Percentiles rank a stretch among this genome's conserved stretches.
phyloP scores from a whole-genome alignment of 2,329 filamentous ascomycete species.

The Botryosphaeria dothidea region DNA sequence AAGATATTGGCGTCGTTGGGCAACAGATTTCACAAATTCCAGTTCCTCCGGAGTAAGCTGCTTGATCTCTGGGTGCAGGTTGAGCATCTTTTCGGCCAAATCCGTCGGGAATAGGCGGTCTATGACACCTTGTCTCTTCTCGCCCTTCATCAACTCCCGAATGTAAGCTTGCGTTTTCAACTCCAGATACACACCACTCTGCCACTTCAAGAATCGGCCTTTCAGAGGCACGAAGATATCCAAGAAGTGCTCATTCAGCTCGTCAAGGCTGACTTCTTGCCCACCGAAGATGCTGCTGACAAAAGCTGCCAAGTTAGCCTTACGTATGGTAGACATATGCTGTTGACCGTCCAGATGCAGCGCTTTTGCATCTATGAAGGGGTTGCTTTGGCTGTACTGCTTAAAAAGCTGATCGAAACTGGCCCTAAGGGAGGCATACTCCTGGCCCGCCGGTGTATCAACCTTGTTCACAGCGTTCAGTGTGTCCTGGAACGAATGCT shows the following conservation, averaged over 20 bases:
- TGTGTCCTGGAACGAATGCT: conserved; percentile 58
- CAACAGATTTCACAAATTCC: conserved; percentile 47
- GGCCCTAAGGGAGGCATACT: conserved; percentile 62
- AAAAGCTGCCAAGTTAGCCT: conserved; percentile 66
- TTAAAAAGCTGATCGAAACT: conserved; percentile 63
- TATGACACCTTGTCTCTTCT: conserved; percentile 55
- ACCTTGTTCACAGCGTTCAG: conserved; percentile 58
- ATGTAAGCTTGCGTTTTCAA: conserved; percentile 69
- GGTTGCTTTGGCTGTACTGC: conserved; percentile 58
- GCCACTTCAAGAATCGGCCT: conserved; percentile 58
- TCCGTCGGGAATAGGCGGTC: conserved; percentile 61
- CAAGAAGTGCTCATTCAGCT: conserved; percentile 64
- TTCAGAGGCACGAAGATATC: conserved; percentile 64
- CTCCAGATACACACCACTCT: conserved; percentile 62
- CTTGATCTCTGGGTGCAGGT: conserved; percentile 55
- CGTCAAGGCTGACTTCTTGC: conserved; percentile 64
- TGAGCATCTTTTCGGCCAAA: conserved; percentile 55
- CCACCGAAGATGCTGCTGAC: conserved; percentile 64
- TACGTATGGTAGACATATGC: conserved; percentile 47
- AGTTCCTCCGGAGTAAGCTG: conserved; percentile 58
- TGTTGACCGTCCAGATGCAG: conserved; percentile 55
- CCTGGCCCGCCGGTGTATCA: conserved; percentile 58
- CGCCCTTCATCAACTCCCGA: conserved; percentile 45
- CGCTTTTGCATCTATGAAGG: conserved; percentile 57
- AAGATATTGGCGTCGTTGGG: conserved; percentile 55